These are phyloP conservation scores for Camellia oleifera DNA, from an alignment of 179 eudicot genomes.

Conservation along the genomic window DNA sequence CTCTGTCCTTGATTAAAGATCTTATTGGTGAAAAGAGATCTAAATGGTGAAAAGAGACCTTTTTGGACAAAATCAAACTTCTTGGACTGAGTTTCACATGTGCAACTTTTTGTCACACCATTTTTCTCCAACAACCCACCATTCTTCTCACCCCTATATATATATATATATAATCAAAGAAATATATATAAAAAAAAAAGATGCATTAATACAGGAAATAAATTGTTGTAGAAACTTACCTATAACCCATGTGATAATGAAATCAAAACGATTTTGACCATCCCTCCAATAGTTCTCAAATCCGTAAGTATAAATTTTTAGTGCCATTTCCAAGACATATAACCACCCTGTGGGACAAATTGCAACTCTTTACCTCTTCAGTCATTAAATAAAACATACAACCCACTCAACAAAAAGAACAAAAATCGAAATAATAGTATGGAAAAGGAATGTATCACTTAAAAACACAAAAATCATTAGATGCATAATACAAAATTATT, in stretches of 20 bases:
- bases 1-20: too few relatives aligned
- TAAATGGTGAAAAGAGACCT: too few relatives aligned
- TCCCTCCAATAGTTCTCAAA: conserved; percentile 95
- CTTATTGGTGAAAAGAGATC: too few relatives aligned
- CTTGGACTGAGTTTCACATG: too few relatives aligned
- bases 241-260: conserved; percentile 87
- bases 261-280: conserved; percentile 95
- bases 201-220: background rate
- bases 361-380: conserved; percentile 1
- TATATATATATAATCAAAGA: background rate
- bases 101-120: too few relatives aligned
- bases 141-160: too few relatives aligned
- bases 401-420: background rate
- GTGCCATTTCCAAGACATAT: conserved; percentile 84
- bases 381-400: background rate
- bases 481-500: background rate
- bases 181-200: background rate
- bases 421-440: background rate
- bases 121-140: too few relatives aligned
- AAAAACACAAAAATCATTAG: background rate
- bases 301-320: conserved; percentile 78
- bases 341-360: conserved; percentile 70
- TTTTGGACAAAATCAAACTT: too few relatives aligned
- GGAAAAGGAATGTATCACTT: background rate
- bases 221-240: conserved; percentile 37